Percentiles rank a stretch among this genome's conserved stretches.
Conservation (phyloP, 495 filamentous ascomycete genomes). For the Ascobolus immersus region DNA sequence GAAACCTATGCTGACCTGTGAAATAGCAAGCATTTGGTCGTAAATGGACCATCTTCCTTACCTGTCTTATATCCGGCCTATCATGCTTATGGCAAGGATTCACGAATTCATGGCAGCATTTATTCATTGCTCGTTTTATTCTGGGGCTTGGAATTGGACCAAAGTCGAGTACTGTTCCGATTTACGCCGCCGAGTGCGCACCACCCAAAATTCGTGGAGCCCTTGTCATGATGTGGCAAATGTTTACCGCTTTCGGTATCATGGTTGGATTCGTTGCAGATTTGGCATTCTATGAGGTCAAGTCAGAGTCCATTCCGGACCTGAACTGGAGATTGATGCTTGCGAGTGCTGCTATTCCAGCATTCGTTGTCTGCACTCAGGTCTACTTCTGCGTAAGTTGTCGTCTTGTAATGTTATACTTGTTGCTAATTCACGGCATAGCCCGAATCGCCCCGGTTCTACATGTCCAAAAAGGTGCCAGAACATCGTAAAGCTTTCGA, state of each 20-base stretch:
- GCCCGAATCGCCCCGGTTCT: conserved; percentile 37
- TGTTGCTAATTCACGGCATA: conserved; percentile 3
- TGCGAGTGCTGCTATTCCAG: conserved; percentile 49
- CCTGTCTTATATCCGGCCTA: conserved; percentile 37
- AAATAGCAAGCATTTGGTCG: conserved; percentile 53
- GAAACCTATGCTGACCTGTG: no score
- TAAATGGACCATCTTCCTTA: conserved; percentile 60
- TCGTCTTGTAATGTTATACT: not conserved
- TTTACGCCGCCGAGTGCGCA: conserved; percentile 54
- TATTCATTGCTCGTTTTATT: conserved; percentile 12
- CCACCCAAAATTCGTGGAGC: conserved; percentile 52
- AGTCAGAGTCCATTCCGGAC: conserved; percentile 24
- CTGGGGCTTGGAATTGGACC: conserved; percentile 57
- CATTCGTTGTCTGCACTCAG: conserved; percentile 39
- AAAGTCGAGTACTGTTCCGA: conserved; percentile 53
- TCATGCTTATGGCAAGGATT: conserved; percentile 60
- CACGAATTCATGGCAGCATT: conserved; percentile 45
- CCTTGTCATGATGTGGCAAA: conserved; percentile 60
- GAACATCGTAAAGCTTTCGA: conserved; percentile 39
- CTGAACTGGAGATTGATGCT: conserved; percentile 72
- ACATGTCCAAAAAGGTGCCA: conserved; percentile 46
- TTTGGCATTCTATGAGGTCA: conserved; percentile 43
- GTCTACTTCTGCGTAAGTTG: conserved; percentile 54
- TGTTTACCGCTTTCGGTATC: conserved; percentile 70
- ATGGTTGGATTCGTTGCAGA: conserved; percentile 51